Conservation (phyloP, 2,329 filamentous ascomycete species). For the Aureobasidium mangrovei region DNA sequence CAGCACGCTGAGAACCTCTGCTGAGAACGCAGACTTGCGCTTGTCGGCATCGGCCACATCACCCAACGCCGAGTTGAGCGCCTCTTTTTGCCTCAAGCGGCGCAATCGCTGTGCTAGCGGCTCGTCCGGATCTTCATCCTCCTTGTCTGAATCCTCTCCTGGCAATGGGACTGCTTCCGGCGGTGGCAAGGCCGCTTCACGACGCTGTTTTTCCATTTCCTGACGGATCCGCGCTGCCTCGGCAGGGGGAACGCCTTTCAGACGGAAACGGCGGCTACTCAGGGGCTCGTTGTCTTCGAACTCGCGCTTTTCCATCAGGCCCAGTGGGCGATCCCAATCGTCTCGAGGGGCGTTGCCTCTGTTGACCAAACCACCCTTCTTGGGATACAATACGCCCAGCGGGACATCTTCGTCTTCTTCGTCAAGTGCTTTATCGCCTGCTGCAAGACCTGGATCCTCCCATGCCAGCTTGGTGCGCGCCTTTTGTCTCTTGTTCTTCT, state of each 20-base stretch:
- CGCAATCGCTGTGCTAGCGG: slow-evolving; percentile 58
- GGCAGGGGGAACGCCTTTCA: slow-evolving; percentile 50
- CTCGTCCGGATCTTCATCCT: slow-evolving; percentile 39
- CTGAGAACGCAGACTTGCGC: slow-evolving; percentile 47
- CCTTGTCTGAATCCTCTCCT: slow-evolving; percentile 24
- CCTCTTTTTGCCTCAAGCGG: slow-evolving; percentile 53
- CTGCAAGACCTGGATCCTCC: slow-evolving; percentile 54
- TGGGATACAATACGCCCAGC: slow-evolving; percentile 67
- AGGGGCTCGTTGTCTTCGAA: slow-evolving; percentile 90
- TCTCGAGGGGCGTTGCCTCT: slow-evolving; percentile 38
- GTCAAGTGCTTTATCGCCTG: slow-evolving; percentile 32
- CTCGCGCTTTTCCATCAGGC: slow-evolving; percentile 70
- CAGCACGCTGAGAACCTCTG: slow-evolving; percentile 48
- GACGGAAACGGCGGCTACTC: slow-evolving; percentile 63
- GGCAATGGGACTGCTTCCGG: slow-evolving; percentile 7
- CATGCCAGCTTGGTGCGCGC: slow-evolving; percentile 74
- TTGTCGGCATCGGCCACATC: slow-evolving; percentile 39
- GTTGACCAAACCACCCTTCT: slow-evolving; percentile 45
- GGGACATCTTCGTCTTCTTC: slow-evolving; percentile 78
- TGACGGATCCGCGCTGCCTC: slow-evolving; percentile 14
- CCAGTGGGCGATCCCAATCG: slow-evolving; percentile 54
- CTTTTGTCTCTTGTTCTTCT: slow-evolving; percentile 63
- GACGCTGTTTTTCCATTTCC: slow-evolving; percentile 23
- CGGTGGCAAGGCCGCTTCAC: slow-evolving; percentile 22
- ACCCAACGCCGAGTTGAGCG: slow-evolving; percentile 35